phyloP scores from a whole-genome alignment of 1,284 basidiomycete genomes.

The Stygiomarasmius scandens region DNA sequence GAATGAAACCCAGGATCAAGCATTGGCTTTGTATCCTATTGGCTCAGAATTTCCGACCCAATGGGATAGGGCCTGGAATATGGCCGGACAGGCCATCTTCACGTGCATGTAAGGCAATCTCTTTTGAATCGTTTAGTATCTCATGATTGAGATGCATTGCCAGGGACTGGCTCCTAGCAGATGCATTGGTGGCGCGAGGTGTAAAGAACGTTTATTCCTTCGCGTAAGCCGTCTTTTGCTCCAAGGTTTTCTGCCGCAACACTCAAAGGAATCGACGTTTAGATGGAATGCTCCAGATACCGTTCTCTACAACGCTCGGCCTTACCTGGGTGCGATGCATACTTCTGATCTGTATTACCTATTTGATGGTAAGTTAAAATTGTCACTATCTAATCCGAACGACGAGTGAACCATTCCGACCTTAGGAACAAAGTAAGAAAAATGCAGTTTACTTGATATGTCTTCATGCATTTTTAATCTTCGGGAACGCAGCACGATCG shows the following conservation, averaged over 20 bases:
- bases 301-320: constrained; percentile 36
- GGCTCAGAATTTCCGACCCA: constrained; percentile 39
- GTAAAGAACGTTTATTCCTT: constrained; percentile 38
- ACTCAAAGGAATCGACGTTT: not conserved
- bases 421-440: constrained; percentile 38
- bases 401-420: not conserved
- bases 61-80: constrained; percentile 43
- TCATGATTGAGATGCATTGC: not conserved
- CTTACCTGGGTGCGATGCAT: constrained; percentile 45
- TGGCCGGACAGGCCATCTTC: constrained; percentile 46
- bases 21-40: constrained; percentile 41
- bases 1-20: constrained; percentile 38
- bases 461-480: not conserved
- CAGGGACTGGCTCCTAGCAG: constrained; percentile 46
- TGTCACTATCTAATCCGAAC: too few relatives aligned
- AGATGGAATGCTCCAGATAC: constrained; percentile 50
- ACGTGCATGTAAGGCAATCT: constrained; percentile 44
- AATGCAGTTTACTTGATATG: not conserved
- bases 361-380: constrained; percentile 42
- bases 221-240: constrained; percentile 25
- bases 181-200: constrained; percentile 32
- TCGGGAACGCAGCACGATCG: constrained; percentile 23
- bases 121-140: not conserved
- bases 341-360: constrained; percentile 48
- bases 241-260: not conserved